phyloP scores from a whole-genome alignment of 2,329 filamentous ascomycete genomes.

The Ophiostoma ips region DNA sequence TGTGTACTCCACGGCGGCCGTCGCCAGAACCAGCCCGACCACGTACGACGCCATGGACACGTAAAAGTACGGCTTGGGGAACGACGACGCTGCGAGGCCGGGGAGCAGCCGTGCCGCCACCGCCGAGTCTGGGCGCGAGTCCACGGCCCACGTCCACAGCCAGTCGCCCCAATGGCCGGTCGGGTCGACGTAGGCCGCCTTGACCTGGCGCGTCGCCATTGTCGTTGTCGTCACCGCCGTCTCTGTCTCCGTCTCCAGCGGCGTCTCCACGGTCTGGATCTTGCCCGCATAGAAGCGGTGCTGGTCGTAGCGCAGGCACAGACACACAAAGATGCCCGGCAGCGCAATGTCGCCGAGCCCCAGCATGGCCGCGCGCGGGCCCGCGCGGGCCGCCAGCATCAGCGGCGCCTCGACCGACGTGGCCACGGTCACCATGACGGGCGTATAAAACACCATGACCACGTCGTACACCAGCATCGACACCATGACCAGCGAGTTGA shows the following conservation, averaged over 20 bases:
- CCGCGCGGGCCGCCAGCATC: constrained; percentile 64
- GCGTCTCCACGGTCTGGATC: constrained; percentile 33
- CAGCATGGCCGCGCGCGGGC: constrained; percentile 64
- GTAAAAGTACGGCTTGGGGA: constrained; percentile 76
- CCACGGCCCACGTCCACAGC: constrained; percentile 50
- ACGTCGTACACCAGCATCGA: constrained; percentile 93
- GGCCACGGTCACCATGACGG: constrained; percentile 77
- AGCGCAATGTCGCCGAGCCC: constrained; percentile 90
- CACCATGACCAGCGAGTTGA: constrained; percentile 60
- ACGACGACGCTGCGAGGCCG: constrained; percentile 33
- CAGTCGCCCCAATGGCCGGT: constrained; percentile 70
- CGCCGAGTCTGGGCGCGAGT: constrained; percentile 3
- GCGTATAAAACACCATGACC: constrained; percentile 80
- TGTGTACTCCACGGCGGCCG: constrained; percentile 63
- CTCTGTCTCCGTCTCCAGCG: constrained; percentile 21
- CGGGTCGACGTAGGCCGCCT: constrained; percentile 40
- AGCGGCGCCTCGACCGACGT: constrained; percentile 84
- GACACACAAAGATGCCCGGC: constrained; percentile 77
- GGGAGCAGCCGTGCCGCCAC: constrained; percentile 17
- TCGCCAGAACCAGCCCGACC: constrained; percentile 60
- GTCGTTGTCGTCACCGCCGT: constrained; percentile 18
- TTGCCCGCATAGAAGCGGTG: constrained; percentile 68
- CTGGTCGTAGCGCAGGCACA: constrained; percentile 83
- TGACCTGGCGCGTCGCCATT: constrained; percentile 30
- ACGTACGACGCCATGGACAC: constrained; percentile 66